Evolutionary conservation across 176 grass and related monocot species (phyloP).

Genomic region (Tuctoria greenei): DNA sequence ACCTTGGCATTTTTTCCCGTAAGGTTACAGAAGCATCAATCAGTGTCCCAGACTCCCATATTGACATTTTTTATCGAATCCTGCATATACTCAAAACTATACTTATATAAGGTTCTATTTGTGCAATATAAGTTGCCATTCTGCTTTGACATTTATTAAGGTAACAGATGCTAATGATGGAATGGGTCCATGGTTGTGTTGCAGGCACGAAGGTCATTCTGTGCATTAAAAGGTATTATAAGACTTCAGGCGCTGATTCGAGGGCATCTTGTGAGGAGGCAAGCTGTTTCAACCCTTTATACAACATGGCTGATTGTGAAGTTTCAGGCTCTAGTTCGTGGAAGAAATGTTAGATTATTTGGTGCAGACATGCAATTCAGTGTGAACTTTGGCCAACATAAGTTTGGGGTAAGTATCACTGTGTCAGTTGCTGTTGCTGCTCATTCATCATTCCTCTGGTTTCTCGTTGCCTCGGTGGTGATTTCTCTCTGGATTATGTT

Average conservation of each 20-base stretch:
- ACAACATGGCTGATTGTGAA: slow-evolving; percentile 67
- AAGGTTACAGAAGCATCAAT: slow-evolving; percentile 5
- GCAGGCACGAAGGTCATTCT: slow-evolving; percentile 89
- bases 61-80: neutral
- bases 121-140: neutral
- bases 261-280: slow-evolving; percentile 91
- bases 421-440: slow-evolving; percentile 32
- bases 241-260: slow-evolving; percentile 90
- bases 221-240: slow-evolving; percentile 87
- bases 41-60: neutral
- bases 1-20: neutral
- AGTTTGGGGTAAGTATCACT: slow-evolving; percentile 41
- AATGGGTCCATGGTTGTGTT: slow-evolving; percentile 18
- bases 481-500: neutral
- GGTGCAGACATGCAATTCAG: slow-evolving; percentile 13
- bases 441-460: slow-evolving; percentile 15
- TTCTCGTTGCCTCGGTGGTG: neutral
- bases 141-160: slow-evolving; percentile 12
- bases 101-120: neutral
- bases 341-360: slow-evolving; percentile 59
- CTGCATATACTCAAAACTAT: neutral
- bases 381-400: slow-evolving; percentile 41
- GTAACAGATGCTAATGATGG: slow-evolving; percentile 13
- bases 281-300: slow-evolving; percentile 73
- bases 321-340: slow-evolving; percentile 80